These are phyloP conservation scores for Erythrobasidium yunnanense DNA, from an alignment of 768 basidiomycete species.

Conservation along the genomic window DNA sequence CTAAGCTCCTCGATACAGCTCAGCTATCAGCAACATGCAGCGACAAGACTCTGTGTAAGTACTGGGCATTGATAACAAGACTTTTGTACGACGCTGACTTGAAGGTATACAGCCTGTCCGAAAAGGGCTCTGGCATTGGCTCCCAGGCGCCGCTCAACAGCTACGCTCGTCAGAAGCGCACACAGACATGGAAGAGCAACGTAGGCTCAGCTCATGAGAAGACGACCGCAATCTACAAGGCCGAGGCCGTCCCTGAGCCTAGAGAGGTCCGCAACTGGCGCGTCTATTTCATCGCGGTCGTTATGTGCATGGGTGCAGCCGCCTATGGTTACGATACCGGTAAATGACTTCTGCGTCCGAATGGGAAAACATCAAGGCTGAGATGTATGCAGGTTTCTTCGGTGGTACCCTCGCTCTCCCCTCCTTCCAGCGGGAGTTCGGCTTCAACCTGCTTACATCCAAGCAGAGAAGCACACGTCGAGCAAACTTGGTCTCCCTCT, in stretches of 20 bases:
- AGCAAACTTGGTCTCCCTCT: constrained; percentile 36
- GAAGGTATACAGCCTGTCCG: neutral
- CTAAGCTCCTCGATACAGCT: too few species aligned
- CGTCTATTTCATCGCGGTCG: constrained; percentile 29
- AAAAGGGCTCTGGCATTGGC: neutral
- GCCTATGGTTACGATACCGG: constrained; percentile 31
- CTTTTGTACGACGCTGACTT: neutral
- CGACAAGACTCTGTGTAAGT: constrained; percentile 4
- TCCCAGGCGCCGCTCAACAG: neutral
- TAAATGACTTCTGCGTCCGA: too few species aligned
- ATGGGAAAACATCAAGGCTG: neutral
- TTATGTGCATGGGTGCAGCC: constrained; percentile 34
- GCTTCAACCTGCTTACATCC: neutral
- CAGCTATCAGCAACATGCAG: neutral
- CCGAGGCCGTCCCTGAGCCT: constrained; percentile 24
- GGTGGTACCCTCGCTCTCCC: constrained; percentile 24
- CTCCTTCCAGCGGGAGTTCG: constrained; percentile 20
- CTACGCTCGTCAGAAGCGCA: neutral
- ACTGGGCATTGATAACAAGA: neutral
- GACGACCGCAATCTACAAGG: constrained; percentile 16
- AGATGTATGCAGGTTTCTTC: constrained; percentile 18
- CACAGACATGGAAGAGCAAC: constrained; percentile 18
- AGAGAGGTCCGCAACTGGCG: constrained; percentile 29
- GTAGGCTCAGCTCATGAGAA: neutral
- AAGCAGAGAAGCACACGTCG: neutral